Conservation (phyloP, 1,284 basidiomycete genomes). For the Trichosporon faecale region DNA sequence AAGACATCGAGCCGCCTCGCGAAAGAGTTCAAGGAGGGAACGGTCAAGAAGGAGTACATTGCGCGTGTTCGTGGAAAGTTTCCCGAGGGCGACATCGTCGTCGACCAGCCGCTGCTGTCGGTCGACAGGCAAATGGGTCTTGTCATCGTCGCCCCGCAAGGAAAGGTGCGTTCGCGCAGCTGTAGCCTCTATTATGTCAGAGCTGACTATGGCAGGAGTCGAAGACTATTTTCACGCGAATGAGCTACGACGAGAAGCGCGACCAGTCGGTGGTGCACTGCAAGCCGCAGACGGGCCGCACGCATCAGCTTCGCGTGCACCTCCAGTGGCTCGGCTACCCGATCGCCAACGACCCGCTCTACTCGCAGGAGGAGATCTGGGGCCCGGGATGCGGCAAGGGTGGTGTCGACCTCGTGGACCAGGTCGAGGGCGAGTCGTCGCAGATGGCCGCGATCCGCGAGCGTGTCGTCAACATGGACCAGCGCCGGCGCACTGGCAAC, state of each 20-base stretch:
- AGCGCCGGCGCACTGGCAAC: slow-evolving; percentile 10
- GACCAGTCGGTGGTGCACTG: slow-evolving; percentile 88
- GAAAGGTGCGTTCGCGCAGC: slow-evolving; percentile 63
- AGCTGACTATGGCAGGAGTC: slow-evolving; percentile 60
- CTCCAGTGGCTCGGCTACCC: slow-evolving; percentile 91
- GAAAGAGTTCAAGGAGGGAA: slow-evolving; percentile 74
- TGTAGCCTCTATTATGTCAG: neutral
- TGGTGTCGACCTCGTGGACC: slow-evolving; percentile 69
- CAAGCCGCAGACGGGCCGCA: slow-evolving; percentile 78
- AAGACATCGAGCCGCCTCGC: slow-evolving; percentile 70
- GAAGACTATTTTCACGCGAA: slow-evolving; percentile 80
- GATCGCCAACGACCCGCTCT: slow-evolving; percentile 88
- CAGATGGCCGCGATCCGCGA: slow-evolving; percentile 17
- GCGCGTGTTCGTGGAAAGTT: slow-evolving; percentile 81
- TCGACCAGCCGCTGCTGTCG: slow-evolving; percentile 83
- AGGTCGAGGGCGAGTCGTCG: slow-evolving; percentile 34
- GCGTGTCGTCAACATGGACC: slow-evolving; percentile 19
- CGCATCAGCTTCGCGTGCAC: slow-evolving; percentile 94
- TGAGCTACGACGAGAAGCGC: slow-evolving; percentile 78
- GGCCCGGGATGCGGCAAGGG: slow-evolving; percentile 71
- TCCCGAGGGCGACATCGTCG: slow-evolving; percentile 73
- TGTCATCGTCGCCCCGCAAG: slow-evolving; percentile 89
- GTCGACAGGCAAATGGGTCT: slow-evolving; percentile 94
- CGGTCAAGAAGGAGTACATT: slow-evolving; percentile 85
- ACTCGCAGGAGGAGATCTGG: slow-evolving; percentile 78